Evolutionary conservation across 768 basidiomycete species (phyloP).

Genomic region (Boletus eberwhitei): DNA sequence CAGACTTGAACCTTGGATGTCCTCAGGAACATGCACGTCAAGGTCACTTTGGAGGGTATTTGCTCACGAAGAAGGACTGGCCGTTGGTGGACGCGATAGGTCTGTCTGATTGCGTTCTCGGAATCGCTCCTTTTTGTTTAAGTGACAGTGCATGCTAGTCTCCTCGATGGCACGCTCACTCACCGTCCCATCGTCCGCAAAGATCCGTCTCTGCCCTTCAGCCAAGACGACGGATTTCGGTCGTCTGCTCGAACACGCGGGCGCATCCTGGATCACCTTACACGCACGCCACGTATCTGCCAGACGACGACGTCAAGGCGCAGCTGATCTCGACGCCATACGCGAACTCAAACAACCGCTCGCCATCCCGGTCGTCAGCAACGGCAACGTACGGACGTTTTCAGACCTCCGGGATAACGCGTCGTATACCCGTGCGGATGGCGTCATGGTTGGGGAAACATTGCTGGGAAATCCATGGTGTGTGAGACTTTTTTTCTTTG

Average conservation of each 20-base stretch:
- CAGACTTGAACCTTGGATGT: conserved; percentile 81
- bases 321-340: conserved; percentile 64
- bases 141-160: conserved; percentile 38
- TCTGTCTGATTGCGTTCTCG: conserved; percentile 32
- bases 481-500: conserved; percentile 17
- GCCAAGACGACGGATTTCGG: conserved; percentile 55
- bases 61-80: conserved; percentile 74
- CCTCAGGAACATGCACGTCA: conserved; percentile 68
- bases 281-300: conserved; percentile 74
- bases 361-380: conserved; percentile 63
- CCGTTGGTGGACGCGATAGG: conserved; percentile 62
- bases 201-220: conserved; percentile 56
- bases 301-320: conserved; percentile 64
- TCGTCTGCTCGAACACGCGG: conserved; percentile 56
- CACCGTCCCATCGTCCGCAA: conserved; percentile 61
- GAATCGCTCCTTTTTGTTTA: background rate
- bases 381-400: conserved; percentile 70
- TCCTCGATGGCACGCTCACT: conserved; percentile 62
- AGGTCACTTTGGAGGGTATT: conserved; percentile 70
- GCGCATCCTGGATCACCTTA: conserved; percentile 67
- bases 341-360: conserved; percentile 51
- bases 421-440: conserved; percentile 59
- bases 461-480: conserved; percentile 74
- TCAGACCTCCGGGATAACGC: conserved; percentile 55
- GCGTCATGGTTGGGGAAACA: conserved; percentile 81